Conservation (phyloP, 176 grass and related monocot genomes). For the Leersia perrieri region DNA sequence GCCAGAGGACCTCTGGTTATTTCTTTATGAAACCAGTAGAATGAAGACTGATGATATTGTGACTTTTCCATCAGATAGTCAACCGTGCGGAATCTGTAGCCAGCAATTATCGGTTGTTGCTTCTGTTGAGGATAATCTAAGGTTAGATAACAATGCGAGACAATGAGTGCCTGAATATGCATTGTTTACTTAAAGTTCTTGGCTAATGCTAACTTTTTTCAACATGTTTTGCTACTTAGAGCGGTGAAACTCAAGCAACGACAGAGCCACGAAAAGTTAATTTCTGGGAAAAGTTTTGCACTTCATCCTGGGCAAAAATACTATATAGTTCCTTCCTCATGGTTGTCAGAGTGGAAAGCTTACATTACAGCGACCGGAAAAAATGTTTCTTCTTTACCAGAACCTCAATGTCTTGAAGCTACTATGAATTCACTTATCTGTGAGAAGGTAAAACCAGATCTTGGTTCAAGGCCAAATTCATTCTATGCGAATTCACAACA, state of each 20-base stretch:
- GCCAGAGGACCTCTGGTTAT: constrained; percentile 77
- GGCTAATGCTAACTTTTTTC: constrained; percentile 32
- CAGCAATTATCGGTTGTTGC: constrained; percentile 83
- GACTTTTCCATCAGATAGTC: constrained; percentile 68
- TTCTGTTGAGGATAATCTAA: constrained; percentile 76
- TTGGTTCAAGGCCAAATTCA: constrained; percentile 23
- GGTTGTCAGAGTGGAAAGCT: constrained; percentile 87
- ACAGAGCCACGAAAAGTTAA: constrained; percentile 86
- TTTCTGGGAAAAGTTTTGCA: constrained; percentile 63
- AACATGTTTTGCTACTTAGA: constrained; percentile 49
- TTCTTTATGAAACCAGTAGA: constrained; percentile 63
- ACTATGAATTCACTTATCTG: constrained; percentile 78
- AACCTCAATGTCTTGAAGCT: constrained; percentile 71
- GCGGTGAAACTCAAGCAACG: constrained; percentile 73
- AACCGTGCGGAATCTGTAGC: constrained; percentile 68
- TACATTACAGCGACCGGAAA: constrained; percentile 89
- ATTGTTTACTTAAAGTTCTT: constrained; percentile 17
- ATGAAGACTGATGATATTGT: constrained; percentile 47
- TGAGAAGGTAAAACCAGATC: constrained; percentile 64
- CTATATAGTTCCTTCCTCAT: constrained; percentile 78
- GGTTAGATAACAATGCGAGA: constrained; percentile 49
- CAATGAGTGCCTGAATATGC: neutral
- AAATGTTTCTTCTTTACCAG: constrained; percentile 69
- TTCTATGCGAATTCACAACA: neutral
- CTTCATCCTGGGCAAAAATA: constrained; percentile 74